Evolutionary conservation across 768 basidiomycete species (phyloP).

Genomic region (Phaffia australis): DNA sequence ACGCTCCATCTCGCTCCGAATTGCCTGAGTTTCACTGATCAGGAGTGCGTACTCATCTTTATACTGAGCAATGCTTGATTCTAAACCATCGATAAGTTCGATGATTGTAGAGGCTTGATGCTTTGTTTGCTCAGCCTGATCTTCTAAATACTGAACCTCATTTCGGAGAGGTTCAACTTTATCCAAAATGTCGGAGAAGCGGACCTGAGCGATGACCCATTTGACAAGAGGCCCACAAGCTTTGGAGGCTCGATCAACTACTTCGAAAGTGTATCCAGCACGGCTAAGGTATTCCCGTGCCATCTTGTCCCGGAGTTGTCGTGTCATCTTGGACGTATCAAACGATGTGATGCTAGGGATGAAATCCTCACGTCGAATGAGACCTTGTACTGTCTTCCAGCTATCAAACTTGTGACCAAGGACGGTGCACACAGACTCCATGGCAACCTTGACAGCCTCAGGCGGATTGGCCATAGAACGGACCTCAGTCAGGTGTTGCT

Average conservation of each 20-base stretch:
- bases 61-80: slow-evolving; percentile 81
- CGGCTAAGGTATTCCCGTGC: slow-evolving; percentile 83
- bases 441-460: slow-evolving; percentile 90
- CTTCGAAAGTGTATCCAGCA: slow-evolving; percentile 87
- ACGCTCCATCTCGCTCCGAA: slow-evolving; percentile 94
- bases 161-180: slow-evolving; percentile 91
- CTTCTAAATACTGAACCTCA: slow-evolving; percentile 85
- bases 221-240: slow-evolving; percentile 97
- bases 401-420: slow-evolving; percentile 93
- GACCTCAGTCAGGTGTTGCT: slow-evolving; percentile 90
- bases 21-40: slow-evolving; percentile 92
- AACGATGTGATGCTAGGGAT: slow-evolving; percentile 91
- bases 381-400: slow-evolving; percentile 90
- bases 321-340: slow-evolving; percentile 83
- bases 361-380: slow-evolving; percentile 94
- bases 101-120: slow-evolving; percentile 82
- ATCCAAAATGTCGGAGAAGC: slow-evolving; percentile 93
- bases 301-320: slow-evolving; percentile 75
- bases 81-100: slow-evolving; percentile 82
- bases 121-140: slow-evolving; percentile 88
- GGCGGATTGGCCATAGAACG: slow-evolving; percentile 97
- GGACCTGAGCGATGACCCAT: slow-evolving; percentile 94
- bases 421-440: slow-evolving; percentile 95
- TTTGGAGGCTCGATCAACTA: slow-evolving; percentile 84
- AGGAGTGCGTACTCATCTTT: slow-evolving; percentile 95